These are phyloP conservation scores for Tetracentron sinense DNA, from an alignment of 164 flowering plant genomes.

Conservation along the genomic window DNA sequence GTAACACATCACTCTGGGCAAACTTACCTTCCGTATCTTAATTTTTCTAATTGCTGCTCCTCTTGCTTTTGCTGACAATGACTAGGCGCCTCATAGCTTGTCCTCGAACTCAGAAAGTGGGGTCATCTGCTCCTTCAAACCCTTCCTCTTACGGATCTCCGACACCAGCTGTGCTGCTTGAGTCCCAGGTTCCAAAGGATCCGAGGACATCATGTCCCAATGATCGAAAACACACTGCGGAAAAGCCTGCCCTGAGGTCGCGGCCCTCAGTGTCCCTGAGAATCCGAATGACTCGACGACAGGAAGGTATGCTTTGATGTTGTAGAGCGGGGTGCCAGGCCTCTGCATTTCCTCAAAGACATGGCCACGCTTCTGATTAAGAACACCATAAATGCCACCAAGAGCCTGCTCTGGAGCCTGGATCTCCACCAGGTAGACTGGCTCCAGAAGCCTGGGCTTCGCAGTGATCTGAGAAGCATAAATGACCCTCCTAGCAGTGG, in stretches of 20 bases:
- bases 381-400: constrained; percentile 54
- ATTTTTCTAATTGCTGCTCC: no score
- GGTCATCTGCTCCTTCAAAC: constrained; percentile 55
- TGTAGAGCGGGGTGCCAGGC: constrained; percentile 58
- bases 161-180: constrained; percentile 35
- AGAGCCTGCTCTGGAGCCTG: constrained; percentile 49
- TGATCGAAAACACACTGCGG: constrained; percentile 62
- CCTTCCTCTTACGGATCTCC: constrained; percentile 51
- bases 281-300: constrained; percentile 55
- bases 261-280: constrained; percentile 40
- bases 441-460: constrained; percentile 30
- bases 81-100: constrained; percentile 42
- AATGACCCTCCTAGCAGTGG: constrained; percentile 30
- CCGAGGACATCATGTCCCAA: constrained; percentile 56
- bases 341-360: constrained; percentile 62
- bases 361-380: constrained; percentile 54
- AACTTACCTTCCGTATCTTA: no score
- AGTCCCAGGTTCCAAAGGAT: constrained; percentile 45
- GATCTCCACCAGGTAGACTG: constrained; percentile 31
- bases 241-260: constrained; percentile 61
- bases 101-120: constrained; percentile 55
- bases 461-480: constrained; percentile 35
- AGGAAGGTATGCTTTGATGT: constrained; percentile 55
- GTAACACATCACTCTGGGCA: no score
- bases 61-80: no score